Conservation (phyloP, 768 basidiomycete species). For the Rubroboletus pulcherrimus region DNA sequence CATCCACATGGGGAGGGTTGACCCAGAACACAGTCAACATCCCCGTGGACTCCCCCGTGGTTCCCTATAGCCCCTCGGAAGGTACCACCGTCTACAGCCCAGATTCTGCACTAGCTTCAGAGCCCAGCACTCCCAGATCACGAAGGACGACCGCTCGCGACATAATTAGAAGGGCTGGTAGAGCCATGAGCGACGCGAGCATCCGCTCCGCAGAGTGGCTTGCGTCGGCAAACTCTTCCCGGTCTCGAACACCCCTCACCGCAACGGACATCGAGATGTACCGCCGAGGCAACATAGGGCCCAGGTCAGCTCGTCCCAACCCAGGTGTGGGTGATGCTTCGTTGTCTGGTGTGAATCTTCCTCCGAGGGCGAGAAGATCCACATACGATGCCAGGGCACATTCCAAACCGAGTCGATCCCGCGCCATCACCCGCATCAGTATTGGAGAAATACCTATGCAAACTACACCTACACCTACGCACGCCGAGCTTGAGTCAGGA, state of each 20-base stretch:
- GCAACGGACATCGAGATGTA: slow-evolving; percentile 25
- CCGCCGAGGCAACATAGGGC: slow-evolving; percentile 15
- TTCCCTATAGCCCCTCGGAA: slow-evolving; percentile 8
- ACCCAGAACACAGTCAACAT: neutral
- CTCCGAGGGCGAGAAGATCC: slow-evolving; percentile 1
- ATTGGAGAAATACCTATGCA: slow-evolving; percentile 38
- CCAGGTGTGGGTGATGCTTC: neutral
- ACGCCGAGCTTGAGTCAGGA: slow-evolving; percentile 16
- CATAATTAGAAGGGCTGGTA: slow-evolving; percentile 19
- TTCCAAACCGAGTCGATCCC: neutral
- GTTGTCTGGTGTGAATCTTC: neutral
- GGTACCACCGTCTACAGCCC: neutral
- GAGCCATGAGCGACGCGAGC: slow-evolving; percentile 25
- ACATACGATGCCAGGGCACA: neutral
- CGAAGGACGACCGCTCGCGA: slow-evolving; percentile 14
- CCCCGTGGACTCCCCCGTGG: slow-evolving; percentile 1
- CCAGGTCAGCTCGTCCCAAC: neutral
- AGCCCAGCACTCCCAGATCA: slow-evolving; percentile 7
- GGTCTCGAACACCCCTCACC: slow-evolving; percentile 14
- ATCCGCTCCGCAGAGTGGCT: slow-evolving; percentile 33
- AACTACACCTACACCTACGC: slow-evolving; percentile 33
- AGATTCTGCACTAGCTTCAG: neutral
- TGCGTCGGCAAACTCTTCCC: slow-evolving; percentile 19
- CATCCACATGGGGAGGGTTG: slow-evolving; percentile 27
- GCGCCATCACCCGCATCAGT: slow-evolving; percentile 22